Conservation (phyloP, 2,329 filamentous ascomycete species). For the Claviceps sp. region DNA sequence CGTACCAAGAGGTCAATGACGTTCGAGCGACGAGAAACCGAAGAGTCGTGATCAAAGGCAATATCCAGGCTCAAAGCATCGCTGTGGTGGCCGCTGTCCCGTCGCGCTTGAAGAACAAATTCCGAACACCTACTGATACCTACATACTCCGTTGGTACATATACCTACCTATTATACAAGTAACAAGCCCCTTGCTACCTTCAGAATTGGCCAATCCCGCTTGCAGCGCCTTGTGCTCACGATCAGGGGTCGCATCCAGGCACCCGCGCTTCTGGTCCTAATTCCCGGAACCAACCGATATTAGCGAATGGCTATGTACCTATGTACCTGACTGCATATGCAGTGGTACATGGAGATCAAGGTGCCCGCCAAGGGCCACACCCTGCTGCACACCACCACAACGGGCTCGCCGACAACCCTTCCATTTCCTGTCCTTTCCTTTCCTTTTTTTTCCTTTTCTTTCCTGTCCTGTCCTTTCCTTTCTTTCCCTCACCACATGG, state of each 20-base stretch:
- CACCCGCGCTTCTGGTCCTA: neutral
- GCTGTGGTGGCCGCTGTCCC: neutral
- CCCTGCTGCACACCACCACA: too few relatives aligned
- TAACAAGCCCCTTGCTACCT: neutral
- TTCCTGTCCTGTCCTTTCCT: neutral
- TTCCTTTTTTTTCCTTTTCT: neutral
- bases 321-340: neutral
- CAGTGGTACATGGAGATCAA: neutral
- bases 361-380: neutral
- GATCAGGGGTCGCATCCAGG: neutral
- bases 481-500: neutral
- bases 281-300: constrained; percentile 5
- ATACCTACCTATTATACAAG: too few relatives aligned
- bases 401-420: too few relatives aligned
- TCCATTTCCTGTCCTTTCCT: too few relatives aligned
- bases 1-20: neutral
- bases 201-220: constrained; percentile 2
- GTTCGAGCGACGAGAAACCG: neutral
- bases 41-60: neutral
- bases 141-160: too few relatives aligned
- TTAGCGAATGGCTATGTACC: neutral
- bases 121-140: neutral
- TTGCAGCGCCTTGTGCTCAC: neutral
- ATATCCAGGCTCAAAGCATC: neutral
- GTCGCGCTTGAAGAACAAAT: neutral